Conservation (phyloP, 305 asterid species). For the Solanum hybrid region DNA sequence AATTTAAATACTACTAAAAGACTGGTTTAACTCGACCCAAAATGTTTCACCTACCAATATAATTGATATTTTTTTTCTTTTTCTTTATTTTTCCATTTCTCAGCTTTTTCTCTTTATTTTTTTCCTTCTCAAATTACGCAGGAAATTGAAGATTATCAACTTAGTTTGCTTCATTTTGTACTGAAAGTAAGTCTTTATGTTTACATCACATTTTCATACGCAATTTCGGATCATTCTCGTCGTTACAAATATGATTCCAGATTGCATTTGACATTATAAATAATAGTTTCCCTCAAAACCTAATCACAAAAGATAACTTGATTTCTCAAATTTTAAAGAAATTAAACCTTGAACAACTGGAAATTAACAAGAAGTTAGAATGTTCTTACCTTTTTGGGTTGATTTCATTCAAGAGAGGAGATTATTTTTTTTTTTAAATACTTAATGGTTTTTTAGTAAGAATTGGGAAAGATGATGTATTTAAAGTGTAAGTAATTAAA, state of each 20-base stretch:
- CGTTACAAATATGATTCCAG: too few species aligned
- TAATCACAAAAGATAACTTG: neutral
- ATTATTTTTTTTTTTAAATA: too few species aligned
- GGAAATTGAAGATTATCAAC: neutral
- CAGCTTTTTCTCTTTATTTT: too few species aligned
- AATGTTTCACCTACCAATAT: neutral
- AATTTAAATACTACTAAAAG: too few species aligned
- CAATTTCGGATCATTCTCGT: neutral
- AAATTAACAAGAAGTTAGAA: neutral
- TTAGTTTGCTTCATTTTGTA: neutral
- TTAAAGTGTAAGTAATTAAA: neutral
- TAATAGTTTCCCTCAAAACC: neutral
- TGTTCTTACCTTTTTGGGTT: neutral
- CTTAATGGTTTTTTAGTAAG: neutral
- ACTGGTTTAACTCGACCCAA: neutral
- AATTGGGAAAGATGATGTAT: neutral
- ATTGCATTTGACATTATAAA: neutral
- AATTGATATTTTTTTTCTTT: neutral
- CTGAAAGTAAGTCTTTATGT: neutral
- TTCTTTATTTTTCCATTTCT: neutral
- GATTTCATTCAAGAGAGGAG: neutral
- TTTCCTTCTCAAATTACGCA: neutral
- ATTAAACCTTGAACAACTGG: neutral
- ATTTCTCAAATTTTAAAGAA: too few species aligned
- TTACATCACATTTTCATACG: neutral